phyloP scores from a whole-genome alignment of 176 grass and related monocot species.

The Zea luxurians region DNA sequence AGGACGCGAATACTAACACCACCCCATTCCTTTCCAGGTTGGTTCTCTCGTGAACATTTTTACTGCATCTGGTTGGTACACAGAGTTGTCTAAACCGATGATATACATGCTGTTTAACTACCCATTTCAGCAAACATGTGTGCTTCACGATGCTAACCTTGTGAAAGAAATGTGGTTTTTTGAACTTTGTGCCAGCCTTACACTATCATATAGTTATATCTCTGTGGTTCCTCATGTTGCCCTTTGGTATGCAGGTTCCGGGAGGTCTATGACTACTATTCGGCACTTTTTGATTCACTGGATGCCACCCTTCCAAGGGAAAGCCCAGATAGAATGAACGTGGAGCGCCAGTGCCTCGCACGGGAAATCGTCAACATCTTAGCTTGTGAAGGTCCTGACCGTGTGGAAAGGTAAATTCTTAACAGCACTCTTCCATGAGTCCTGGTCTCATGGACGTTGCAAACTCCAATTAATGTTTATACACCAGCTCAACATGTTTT shows the following conservation, averaged over 20 bases:
- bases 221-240: conserved; percentile 10
- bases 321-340: conserved; percentile 75
- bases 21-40: conserved; percentile 69
- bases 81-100: conserved; percentile 1
- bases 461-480: not conserved
- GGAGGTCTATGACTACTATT: conserved; percentile 81
- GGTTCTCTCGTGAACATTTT: conserved; percentile 2
- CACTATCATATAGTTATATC: not conserved
- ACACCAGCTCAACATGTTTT: not conserved
- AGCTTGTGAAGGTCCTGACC: conserved; percentile 77
- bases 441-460: not conserved
- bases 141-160: not conserved
- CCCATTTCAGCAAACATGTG: not conserved
- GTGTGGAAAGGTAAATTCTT: conserved; percentile 68
- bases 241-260: conserved; percentile 47
- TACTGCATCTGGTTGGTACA: not conserved
- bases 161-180: not conserved
- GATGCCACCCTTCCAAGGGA: conserved; percentile 78
- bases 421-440: not conserved
- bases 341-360: conserved; percentile 75
- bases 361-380: conserved; percentile 83
- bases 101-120: not conserved
- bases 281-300: conserved; percentile 77
- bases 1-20: conserved; percentile 77
- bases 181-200: not conserved